phyloP scores from a whole-genome alignment of 176 grass and related monocot species.

The Paspalum notatum region DNA sequence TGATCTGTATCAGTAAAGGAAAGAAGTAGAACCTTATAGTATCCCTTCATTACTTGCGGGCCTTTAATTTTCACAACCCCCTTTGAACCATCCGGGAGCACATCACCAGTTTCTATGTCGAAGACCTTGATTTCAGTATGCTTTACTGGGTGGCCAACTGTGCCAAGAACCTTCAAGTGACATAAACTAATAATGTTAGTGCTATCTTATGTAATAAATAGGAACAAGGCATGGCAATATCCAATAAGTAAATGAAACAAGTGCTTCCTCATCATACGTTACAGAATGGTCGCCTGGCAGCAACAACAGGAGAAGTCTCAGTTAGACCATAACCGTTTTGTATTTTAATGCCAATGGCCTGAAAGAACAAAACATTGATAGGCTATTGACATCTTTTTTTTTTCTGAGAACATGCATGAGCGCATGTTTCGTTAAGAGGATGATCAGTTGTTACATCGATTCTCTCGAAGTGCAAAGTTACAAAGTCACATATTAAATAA shows the following conservation, averaged over 20 bases:
- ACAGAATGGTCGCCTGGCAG: slow-evolving; percentile 69
- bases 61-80: slow-evolving; percentile 92
- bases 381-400: background rate
- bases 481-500: background rate
- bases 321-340: slow-evolving; percentile 97
- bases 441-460: too few relatives aligned
- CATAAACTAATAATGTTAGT: slow-evolving; percentile 32
- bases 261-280: slow-evolving; percentile 61
- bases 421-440: too few relatives aligned
- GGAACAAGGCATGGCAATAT: background rate
- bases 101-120: slow-evolving; percentile 61
- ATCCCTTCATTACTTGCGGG: slow-evolving; percentile 90
- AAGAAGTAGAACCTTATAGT: slow-evolving; percentile 83
- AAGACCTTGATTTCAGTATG: slow-evolving; percentile 84
- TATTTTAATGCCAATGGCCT: slow-evolving; percentile 90
- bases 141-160: slow-evolving; percentile 78
- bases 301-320: slow-evolving; percentile 91
- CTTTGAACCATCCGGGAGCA: slow-evolving; percentile 89
- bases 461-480: too few relatives aligned
- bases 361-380: slow-evolving; percentile 45
- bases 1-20: slow-evolving; percentile 16
- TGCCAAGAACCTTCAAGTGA: slow-evolving; percentile 83
- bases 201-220: slow-evolving; percentile 31
- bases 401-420: too few relatives aligned
- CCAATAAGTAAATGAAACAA: background rate